Conservation (phyloP, 1,139 yeast species). For the Geotrichum siamense region DNA sequence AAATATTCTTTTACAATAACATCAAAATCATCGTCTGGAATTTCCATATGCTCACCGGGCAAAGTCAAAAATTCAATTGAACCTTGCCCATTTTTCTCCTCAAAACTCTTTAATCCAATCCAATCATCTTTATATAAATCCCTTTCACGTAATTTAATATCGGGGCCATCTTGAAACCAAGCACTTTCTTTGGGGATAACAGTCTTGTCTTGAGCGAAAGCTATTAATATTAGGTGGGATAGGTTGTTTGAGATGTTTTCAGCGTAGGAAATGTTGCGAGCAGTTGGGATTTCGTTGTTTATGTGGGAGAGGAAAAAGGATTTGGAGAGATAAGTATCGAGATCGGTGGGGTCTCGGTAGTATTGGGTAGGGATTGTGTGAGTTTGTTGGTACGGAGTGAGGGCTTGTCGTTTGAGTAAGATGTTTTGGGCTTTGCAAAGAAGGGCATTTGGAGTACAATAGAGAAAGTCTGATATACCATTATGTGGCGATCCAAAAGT, state of each 20-base stretch:
- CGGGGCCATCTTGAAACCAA: slow-evolving; percentile 51
- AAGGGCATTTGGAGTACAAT: slow-evolving; percentile 53
- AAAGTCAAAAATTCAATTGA: slow-evolving; percentile 46
- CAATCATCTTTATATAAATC: slow-evolving; percentile 46
- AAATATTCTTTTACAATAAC: slow-evolving; percentile 1
- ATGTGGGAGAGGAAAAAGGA: slow-evolving; percentile 55
- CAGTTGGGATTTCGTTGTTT: slow-evolving; percentile 49
- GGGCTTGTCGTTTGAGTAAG: slow-evolving; percentile 53
- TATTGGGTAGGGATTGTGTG: slow-evolving; percentile 67
- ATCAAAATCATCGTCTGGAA: slow-evolving; percentile 26
- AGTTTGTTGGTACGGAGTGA: slow-evolving; percentile 52
- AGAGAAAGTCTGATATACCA: slow-evolving; percentile 66
- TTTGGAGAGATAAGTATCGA: slow-evolving; percentile 43
- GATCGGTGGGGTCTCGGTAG: slow-evolving; percentile 46
- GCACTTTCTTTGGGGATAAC: slow-evolving; percentile 69
- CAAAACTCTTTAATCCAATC: slow-evolving; percentile 51
- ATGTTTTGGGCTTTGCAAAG: slow-evolving; percentile 52
- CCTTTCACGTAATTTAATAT: slow-evolving; percentile 43
- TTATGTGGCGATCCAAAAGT: slow-evolving; percentile 82
- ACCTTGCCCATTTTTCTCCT: slow-evolving; percentile 30
- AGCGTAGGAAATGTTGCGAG: slow-evolving; percentile 37
- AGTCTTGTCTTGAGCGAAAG: slow-evolving; percentile 56
- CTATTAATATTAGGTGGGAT: slow-evolving; percentile 50
- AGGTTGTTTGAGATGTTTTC: slow-evolving; percentile 39
- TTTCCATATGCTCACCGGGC: slow-evolving; percentile 62